Conservation (phyloP, 2,329 filamentous ascomycete genomes). For the Didymella pinodella region DNA sequence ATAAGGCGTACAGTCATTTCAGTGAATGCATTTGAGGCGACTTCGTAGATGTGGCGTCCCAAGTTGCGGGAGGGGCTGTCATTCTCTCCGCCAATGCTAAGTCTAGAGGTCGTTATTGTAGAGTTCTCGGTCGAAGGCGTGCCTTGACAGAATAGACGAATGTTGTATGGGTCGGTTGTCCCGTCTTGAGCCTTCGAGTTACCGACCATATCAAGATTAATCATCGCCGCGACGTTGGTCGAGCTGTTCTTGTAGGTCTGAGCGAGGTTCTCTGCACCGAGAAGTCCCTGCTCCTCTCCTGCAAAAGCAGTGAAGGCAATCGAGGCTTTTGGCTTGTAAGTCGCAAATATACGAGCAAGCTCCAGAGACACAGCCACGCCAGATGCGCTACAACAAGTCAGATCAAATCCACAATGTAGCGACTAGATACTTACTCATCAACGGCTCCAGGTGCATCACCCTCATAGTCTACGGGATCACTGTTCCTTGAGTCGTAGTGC, state of each 20-base stretch:
- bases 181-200: constrained; percentile 53
- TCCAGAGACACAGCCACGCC: constrained; percentile 56
- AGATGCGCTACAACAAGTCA: constrained; percentile 20
- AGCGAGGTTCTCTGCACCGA: constrained; percentile 59
- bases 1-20: constrained; percentile 63
- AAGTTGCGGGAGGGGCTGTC: constrained; percentile 62
- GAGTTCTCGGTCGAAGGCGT: constrained; percentile 55
- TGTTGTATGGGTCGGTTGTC: constrained; percentile 55
- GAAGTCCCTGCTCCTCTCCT: constrained; percentile 64
- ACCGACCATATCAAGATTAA: constrained; percentile 64
- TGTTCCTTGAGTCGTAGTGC: constrained; percentile 62
- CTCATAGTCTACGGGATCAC: constrained; percentile 58
- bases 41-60: constrained; percentile 61
- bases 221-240: constrained; percentile 62
- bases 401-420: background rate
- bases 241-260: constrained; percentile 59
- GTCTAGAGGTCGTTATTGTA: constrained; percentile 43
- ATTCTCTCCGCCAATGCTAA: constrained; percentile 55
- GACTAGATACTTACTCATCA: constrained; percentile 53
- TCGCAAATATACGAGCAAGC: constrained; percentile 60
- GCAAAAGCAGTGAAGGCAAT: constrained; percentile 64
- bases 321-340: constrained; percentile 56
- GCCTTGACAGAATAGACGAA: constrained; percentile 62
- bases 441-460: constrained; percentile 63
- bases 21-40: constrained; percentile 58